Evolutionary conservation across 2,329 filamentous ascomycete genomes (phyloP).

Genomic region (Nothopassalora personata): DNA sequence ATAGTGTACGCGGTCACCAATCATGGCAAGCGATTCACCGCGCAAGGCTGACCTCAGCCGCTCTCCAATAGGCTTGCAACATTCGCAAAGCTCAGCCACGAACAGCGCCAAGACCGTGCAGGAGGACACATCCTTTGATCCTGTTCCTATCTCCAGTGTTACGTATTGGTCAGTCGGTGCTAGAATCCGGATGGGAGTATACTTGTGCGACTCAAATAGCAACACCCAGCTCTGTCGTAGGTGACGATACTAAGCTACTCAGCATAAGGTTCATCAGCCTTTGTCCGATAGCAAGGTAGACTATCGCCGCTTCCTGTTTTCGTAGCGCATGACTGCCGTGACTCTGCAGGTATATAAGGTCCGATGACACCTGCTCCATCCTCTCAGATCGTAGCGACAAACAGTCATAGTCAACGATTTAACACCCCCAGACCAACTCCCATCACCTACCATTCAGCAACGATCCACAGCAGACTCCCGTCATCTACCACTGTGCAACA

Average conservation of each 20-base stretch:
- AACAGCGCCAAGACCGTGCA: not conserved
- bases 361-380: not conserved
- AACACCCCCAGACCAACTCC: not conserved
- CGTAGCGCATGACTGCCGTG: not conserved
- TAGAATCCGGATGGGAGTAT: not conserved
- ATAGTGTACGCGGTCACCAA: no score
- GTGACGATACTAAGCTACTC: not conserved
- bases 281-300: not conserved
- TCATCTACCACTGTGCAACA: not conserved
- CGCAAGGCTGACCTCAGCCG: not conserved
- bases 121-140: not conserved
- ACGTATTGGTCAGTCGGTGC: not conserved
- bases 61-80: not conserved
- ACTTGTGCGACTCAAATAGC: not conserved
- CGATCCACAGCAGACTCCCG: not conserved
- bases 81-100: not conserved
- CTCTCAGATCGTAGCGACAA: not conserved
- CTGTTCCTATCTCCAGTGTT: not conserved
- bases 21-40: not conserved
- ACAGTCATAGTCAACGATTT: not conserved
- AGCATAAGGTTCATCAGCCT: not conserved
- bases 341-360: not conserved
- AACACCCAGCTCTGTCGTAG: not conserved
- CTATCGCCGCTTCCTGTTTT: not conserved
- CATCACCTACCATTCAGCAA: not conserved